Base-by-base conservation (phyloP, 345 rosid species). In the Lepidium africanum region DNA sequence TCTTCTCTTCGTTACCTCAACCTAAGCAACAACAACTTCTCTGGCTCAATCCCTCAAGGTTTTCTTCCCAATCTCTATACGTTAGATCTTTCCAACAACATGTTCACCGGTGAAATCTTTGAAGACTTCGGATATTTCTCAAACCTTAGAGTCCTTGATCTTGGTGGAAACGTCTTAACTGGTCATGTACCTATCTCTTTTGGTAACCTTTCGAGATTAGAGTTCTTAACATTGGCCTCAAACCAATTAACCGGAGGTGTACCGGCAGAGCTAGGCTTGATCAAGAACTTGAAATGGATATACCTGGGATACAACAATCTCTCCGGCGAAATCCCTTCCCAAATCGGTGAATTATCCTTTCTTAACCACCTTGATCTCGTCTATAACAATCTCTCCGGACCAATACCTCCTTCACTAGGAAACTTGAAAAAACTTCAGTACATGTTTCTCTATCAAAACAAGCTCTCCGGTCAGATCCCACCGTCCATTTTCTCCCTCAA, bases 231-330 rank as follows among this genome's bases (percentile, higher is more conserved):
- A 11, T 61, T 90, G 71, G 92, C 96, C 41, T 86, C 97, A 10
- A 93, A 90, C 82, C 89, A 85, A 33, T 73, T 92, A 64, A 77
- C 58, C 3, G 98, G 98, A 10, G 63, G 15, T 69, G 68, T 92
- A 63, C 90, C 96, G 0, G 47, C 0, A 7, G 85, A 79, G 54
- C 5, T 92, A 58, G 83, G 87, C 49, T 73, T 47, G 40, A 51
- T 88, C 78, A 82, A 56, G 76, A 83, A 53, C 68, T 79, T 92
- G 79, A 82, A 79, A 70, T 92, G 90, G 98, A 78, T 92, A 45
- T 92, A 92, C 75, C 65, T 92, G 48, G 98, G 98, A 15, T 88
- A 92, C 69, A 92, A 92, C 77, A 90, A 92, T 75, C 78, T 92
- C 54, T 86, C 90, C 0, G 93, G 98, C 0, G 82, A 74, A 78